Base-by-base conservation (phyloP, 305 asterid genomes). In the Salvia sclarea region DNA sequence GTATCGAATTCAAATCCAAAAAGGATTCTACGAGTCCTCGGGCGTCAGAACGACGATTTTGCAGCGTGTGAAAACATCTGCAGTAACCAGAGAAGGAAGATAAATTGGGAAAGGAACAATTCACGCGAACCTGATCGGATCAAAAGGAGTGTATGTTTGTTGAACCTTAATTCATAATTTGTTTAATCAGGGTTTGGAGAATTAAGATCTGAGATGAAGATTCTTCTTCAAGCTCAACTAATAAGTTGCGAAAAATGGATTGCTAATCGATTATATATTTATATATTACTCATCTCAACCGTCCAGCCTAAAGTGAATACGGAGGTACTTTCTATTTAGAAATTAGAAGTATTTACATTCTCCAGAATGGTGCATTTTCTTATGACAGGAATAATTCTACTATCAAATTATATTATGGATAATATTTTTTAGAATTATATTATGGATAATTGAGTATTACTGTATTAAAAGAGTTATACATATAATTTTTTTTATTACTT, bases 101-200 rank as follows among this genome's bases (percentile, higher is more conserved):
- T 60, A 16, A 25, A 73, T 69, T 28, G 74, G 35, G 44, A 44
- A 63, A n/a, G 33, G 18, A 25, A 61, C 11, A 20, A 74, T 61
- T 49, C 76, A 63, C 47, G 69, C 50, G 33, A 64, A 77, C 82
- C 82, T 77, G 82, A 77, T 77, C 73, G 59, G 74, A 77, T 70
- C 79, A 73, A 45, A 43, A 35, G 75, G 61, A 3, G 44, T 25
- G 13, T 4, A 4, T 12, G 58, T 30, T 41, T 49, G 60, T 62
- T 49, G 69, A 74, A 74, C 61, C 70, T 67, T 47, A 56, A 66
- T 76, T 28, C 20, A 61, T 25, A 16, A 12, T 41, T 41, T 43
- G 44, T 37, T 37, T 54, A 21, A 47, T 53, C 21, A 58, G 79
- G 80, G 78, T 75, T 78, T 74, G 75, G 66, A 67, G 76, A 74